Conservation (phyloP, 1,284 basidiomycete species). For the Ceratobasidium sp. region DNA sequence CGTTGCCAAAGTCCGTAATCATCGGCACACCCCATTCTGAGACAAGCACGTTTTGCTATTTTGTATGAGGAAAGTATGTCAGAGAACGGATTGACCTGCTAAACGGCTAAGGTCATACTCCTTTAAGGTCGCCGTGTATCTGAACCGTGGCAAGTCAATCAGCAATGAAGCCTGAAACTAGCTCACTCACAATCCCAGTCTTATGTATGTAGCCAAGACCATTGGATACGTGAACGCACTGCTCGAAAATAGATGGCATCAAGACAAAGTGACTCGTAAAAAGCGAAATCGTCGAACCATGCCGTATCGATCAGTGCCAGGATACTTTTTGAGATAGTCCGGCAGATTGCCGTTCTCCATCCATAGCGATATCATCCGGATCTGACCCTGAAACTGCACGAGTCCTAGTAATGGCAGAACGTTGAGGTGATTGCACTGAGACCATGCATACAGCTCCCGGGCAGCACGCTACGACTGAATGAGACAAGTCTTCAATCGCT, state of each 20-base stretch:
- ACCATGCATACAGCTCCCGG: background rate
- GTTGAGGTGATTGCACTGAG: background rate
- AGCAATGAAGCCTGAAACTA: too few species aligned
- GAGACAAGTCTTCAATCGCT: background rate
- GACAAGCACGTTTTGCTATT: background rate
- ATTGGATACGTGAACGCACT: background rate
- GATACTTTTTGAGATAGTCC: background rate
- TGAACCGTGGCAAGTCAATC: background rate
- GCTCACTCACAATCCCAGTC: background rate
- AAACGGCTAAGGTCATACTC: background rate
- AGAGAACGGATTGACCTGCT: background rate
- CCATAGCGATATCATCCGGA: background rate
- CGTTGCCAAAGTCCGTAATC: conserved; percentile 6
- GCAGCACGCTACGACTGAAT: background rate
- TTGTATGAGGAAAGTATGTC: too few species aligned
- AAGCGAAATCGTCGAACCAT: background rate
- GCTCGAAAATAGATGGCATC: background rate
- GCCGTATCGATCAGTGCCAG: background rate
- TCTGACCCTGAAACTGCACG: background rate
- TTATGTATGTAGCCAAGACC: background rate
- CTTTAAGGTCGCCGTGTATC: background rate
- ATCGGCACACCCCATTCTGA: background rate
- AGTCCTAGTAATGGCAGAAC: background rate
- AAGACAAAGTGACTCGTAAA: background rate
- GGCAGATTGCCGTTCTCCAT: background rate